These are phyloP conservation scores for Zalaria obscura DNA, from an alignment of 2,329 filamentous ascomycete species.

Conservation along the genomic window DNA sequence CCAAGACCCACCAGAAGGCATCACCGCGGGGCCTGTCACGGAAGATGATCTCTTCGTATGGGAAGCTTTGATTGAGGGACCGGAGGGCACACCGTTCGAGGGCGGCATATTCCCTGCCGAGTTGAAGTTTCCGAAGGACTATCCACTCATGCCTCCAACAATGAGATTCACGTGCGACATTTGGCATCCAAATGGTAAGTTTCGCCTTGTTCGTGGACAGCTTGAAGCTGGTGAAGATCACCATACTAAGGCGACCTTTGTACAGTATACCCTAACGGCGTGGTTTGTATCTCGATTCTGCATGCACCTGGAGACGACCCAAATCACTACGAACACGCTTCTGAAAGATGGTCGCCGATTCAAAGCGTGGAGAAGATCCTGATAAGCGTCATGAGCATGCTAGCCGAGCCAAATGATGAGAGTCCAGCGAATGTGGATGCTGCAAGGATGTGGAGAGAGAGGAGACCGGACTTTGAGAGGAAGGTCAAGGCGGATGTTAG, in stretches of 20 bases:
- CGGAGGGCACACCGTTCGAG: slow-evolving; percentile 90
- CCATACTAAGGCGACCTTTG: neutral
- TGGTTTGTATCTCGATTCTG: slow-evolving; percentile 96
- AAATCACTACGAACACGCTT: slow-evolving; percentile 94
- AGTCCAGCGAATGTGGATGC: slow-evolving; percentile 93
- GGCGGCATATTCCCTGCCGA: slow-evolving; percentile 92
- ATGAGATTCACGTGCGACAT: slow-evolving; percentile 94
- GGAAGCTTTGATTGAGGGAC: slow-evolving; percentile 93
- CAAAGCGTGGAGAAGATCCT: slow-evolving; percentile 97
- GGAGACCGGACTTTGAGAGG: slow-evolving; percentile 68
- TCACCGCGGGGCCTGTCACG: slow-evolving; percentile 80
- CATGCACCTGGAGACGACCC: slow-evolving; percentile 94
- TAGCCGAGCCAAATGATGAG: slow-evolving; percentile 94
- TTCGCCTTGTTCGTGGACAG: no score
- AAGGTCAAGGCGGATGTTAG: slow-evolving; percentile 73
- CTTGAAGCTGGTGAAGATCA: neutral
- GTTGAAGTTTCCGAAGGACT: slow-evolving; percentile 89
- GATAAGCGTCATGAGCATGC: slow-evolving; percentile 95
- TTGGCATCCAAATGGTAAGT: slow-evolving; percentile 85
- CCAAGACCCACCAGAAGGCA: slow-evolving; percentile 91
- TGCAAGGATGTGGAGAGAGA: slow-evolving; percentile 89
- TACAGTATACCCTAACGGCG: slow-evolving; percentile 75
- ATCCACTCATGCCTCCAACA: slow-evolving; percentile 86
- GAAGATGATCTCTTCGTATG: slow-evolving; percentile 94
- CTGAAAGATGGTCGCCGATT: slow-evolving; percentile 90